Evolutionary conservation across 768 basidiomycete genomes (phyloP).

Genomic region (Russula compacta): DNA sequence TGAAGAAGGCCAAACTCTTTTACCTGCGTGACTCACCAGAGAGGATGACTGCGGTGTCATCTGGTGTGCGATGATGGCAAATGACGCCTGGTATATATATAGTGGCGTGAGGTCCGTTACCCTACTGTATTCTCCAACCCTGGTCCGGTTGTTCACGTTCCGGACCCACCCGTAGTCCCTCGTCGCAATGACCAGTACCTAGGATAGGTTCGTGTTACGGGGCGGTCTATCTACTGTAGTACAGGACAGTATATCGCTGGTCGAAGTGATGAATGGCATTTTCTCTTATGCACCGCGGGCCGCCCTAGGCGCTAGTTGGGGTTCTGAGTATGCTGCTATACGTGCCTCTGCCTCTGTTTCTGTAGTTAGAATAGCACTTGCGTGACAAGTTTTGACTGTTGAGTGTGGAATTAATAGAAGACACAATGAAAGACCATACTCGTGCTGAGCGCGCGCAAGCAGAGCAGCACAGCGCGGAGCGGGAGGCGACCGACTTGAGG

Average conservation of each 20-base stretch:
- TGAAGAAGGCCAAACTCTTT: conserved; percentile 73
- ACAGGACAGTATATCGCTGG: not conserved
- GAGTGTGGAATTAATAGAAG: too few species aligned
- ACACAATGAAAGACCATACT: not conserved
- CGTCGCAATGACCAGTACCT: not conserved
- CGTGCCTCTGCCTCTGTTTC: too few species aligned
- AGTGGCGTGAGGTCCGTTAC: not conserved
- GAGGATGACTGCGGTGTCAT: conserved; percentile 73
- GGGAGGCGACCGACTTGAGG: not conserved
- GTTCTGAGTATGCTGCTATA: not conserved
- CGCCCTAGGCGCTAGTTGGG: not conserved
- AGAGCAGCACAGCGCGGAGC: not conserved
- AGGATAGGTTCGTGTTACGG: not conserved
- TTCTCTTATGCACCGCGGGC: too few species aligned
- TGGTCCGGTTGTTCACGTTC: not conserved
- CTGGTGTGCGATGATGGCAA: conserved; percentile 29
- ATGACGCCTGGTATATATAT: not conserved
- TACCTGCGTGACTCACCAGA: conserved; percentile 76
- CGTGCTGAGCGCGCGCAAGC: not conserved
- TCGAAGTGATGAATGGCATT: not conserved
- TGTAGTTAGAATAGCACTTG: too few species aligned
- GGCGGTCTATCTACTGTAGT: not conserved
- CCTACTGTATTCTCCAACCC: not conserved
- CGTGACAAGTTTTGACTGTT: too few species aligned
- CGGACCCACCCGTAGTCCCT: not conserved